Conservation (phyloP, 164 flowering plant species). For the Vitis amurensis region DNA sequence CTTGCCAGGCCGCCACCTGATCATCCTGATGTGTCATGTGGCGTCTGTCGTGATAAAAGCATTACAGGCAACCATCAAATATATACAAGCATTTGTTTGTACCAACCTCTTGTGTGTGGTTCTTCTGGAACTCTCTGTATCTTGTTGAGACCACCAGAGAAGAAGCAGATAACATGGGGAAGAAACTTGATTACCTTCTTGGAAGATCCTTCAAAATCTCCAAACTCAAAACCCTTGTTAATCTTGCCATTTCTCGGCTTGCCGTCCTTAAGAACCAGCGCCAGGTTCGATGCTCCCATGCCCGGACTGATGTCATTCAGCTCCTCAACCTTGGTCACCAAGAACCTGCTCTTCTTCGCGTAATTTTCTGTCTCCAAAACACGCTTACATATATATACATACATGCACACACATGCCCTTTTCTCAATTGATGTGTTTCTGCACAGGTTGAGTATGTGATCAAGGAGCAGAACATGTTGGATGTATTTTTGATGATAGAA, state of each 20-base stretch:
- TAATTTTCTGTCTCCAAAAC: slow-evolving; percentile 17
- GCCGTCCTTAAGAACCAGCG: slow-evolving; percentile 64
- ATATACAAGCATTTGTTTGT: neutral
- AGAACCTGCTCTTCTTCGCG: slow-evolving; percentile 73
- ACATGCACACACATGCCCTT: no score
- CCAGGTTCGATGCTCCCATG: slow-evolving; percentile 40
- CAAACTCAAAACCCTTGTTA: slow-evolving; percentile 37
- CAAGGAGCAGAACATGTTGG: slow-evolving; percentile 74
- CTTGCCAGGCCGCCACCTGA: no score
- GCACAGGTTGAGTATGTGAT: slow-evolving; percentile 68
- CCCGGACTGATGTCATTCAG: slow-evolving; percentile 52
- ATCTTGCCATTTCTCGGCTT: slow-evolving; percentile 48
- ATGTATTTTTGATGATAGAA: slow-evolving; percentile 52
- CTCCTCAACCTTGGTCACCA: slow-evolving; percentile 58
- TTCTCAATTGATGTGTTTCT: no score
- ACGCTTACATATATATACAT: neutral
- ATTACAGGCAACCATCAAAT: no score
- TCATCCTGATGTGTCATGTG: no score
- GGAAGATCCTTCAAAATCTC: slow-evolving; percentile 55
- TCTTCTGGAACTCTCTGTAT: neutral
- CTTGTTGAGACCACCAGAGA: neutral
- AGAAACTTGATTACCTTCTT: slow-evolving; percentile 49
- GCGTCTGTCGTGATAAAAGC: no score
- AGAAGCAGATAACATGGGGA: slow-evolving; percentile 36
- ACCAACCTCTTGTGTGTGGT: neutral